These are phyloP conservation scores for Zostera marina DNA, from an alignment of 116 monocot species.

Conservation along the genomic window DNA sequence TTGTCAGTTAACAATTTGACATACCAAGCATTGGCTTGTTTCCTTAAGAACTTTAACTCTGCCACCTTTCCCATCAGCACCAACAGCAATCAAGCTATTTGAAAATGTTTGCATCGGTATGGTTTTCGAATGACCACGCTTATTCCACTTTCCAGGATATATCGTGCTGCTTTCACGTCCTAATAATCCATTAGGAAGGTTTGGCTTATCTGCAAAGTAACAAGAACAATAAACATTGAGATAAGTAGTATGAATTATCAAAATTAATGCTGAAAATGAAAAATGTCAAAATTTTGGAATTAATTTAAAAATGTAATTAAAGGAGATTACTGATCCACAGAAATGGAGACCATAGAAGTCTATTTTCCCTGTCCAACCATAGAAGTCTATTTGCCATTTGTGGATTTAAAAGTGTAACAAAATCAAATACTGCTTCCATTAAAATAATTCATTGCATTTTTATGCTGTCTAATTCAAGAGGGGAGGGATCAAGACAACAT, in stretches of 20 bases:
- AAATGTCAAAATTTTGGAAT: too few relatives aligned
- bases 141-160: conserved; percentile 48
- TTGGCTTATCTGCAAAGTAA: conserved; percentile 6
- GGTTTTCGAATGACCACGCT: conserved; percentile 3
- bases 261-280: neutral
- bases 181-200: conserved; percentile 12
- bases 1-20: conserved; percentile 13
- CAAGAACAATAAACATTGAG: neutral
- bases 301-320: too few relatives aligned
- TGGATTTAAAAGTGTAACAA: too few relatives aligned
- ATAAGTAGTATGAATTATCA: too few relatives aligned
- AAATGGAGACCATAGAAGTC: too few relatives aligned
- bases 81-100: conserved; percentile 51
- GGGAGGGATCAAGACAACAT: too few relatives aligned
- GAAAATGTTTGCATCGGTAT: conserved; percentile 10
- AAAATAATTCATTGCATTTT: too few relatives aligned
- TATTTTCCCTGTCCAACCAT: too few relatives aligned
- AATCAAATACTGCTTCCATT: too few relatives aligned
- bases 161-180: conserved; percentile 15
- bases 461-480: too few relatives aligned
- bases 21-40: conserved; percentile 22
- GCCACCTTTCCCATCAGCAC: conserved; percentile 84
- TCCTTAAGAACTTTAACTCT: conserved; percentile 54
- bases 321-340: too few relatives aligned
- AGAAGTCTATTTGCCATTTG: too few relatives aligned